Base-by-base conservation (phyloP, 129 eudicot genomes). In the Lactuca sativa region DNA sequence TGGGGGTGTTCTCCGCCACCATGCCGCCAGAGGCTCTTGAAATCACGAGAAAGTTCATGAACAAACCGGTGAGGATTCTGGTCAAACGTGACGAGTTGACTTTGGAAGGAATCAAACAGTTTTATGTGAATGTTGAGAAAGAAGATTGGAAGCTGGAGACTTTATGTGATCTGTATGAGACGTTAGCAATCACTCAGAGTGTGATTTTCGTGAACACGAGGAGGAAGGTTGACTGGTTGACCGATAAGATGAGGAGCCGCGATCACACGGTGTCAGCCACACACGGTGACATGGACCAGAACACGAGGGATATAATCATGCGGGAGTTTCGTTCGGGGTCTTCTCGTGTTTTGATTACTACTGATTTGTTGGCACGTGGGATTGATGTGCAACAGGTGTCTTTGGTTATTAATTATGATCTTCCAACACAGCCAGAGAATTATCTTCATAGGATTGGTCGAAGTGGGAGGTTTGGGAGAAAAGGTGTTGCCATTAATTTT, bases 311-410 rank as follows among this genome's bases (percentile, higher is more conserved):
- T 66, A 83, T 89, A 40, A 89, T 86, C 80, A 83, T 86, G 92
- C 69, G 91, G 0, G 95, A 90, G 53, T 87, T 90, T 52, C 85
- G 97, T 2, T 90, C 95, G 0, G 95, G 95, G 2, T 90, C 97
- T 31, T 86, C 95, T 4, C 88, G 95, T 34, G 97, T 90, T 31
- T 84, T 90, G 8, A 87, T 90, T 59, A 85, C 95, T n/a, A 87
- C 89, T 5, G 95, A 90, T 74, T 80, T 90, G 13, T 63, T 87
- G 83, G 90, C 96, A 9, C 88, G 90, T 43, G 96, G 92, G 41
- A 89, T 89, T 53, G 96, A 89, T 72, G 95, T 90, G 1, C 97
- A 90, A 36, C 97, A 87, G 56, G 97, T 87, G 0, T 90, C 97
- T 0, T 89, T 90, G 34, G 97, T 90, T 15, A 86, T 90, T 40